Conservation (phyloP, 2,329 filamentous ascomycete species). For the Pyrenochaeta sp. region DNA sequence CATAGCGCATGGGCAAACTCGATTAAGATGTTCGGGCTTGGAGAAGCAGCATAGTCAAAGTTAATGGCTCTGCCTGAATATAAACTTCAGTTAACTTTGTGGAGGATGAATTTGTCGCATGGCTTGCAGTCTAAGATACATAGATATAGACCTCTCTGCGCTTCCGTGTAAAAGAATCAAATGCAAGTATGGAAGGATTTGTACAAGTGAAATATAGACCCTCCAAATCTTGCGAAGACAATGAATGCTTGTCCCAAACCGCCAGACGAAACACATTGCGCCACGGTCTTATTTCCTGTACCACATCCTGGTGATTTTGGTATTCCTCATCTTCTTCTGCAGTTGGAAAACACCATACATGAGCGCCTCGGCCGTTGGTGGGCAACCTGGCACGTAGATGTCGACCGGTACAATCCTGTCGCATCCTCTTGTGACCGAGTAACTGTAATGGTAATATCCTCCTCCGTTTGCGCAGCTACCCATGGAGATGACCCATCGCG, state of each 20-base stretch:
- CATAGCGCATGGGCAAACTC: slow-evolving; percentile 50
- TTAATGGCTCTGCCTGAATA: neutral
- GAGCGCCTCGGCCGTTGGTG: slow-evolving; percentile 62
- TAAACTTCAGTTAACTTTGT: neutral
- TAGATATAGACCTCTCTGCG: no score
- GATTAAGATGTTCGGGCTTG: slow-evolving; percentile 50
- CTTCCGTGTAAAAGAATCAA: slow-evolving; percentile 12
- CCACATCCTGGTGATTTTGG: slow-evolving; percentile 65
- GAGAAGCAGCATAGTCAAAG: slow-evolving; percentile 28
- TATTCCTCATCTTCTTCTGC: slow-evolving; percentile 77
- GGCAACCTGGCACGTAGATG: slow-evolving; percentile 80
- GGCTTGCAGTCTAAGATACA: neutral
- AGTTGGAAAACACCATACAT: slow-evolving; percentile 75
- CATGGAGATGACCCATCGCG: slow-evolving; percentile 87
- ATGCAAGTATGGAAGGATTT: slow-evolving; percentile 9
- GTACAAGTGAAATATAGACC: slow-evolving; percentile 14
- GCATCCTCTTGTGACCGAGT: slow-evolving; percentile 78
- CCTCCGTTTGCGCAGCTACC: slow-evolving; percentile 85
- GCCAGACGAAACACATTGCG: slow-evolving; percentile 12
- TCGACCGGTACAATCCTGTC: slow-evolving; percentile 85
- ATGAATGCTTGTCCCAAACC: slow-evolving; percentile 21
- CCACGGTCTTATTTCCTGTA: slow-evolving; percentile 65
- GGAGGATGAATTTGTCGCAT: no score
- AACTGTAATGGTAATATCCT: slow-evolving; percentile 88
- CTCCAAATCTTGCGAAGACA: slow-evolving; percentile 27